Evolutionary conservation across 2,329 filamentous ascomycete genomes (phyloP).

Genomic region (Phaeophleospora eucalypticola): DNA sequence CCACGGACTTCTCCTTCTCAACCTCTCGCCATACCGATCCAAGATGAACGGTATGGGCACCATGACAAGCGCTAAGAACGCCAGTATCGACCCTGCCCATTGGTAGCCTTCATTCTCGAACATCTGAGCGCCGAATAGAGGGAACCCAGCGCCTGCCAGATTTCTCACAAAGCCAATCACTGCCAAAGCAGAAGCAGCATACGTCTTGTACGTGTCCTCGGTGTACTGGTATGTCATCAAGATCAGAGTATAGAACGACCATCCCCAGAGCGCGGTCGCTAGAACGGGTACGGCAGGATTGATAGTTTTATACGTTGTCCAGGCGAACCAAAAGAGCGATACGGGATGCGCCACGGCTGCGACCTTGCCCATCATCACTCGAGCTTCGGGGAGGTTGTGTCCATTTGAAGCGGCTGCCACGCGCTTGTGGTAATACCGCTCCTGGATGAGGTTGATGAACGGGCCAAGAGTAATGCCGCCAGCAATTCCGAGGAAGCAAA

Average conservation of each 20-base stretch:
- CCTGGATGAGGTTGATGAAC: slow-evolving; percentile 43
- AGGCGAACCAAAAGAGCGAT: slow-evolving; percentile 15
- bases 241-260: slow-evolving; percentile 47
- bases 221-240: slow-evolving; percentile 48
- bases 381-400: slow-evolving; percentile 10
- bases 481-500: slow-evolving; percentile 30
- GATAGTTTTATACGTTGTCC: slow-evolving; percentile 10
- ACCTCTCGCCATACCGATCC: slow-evolving; percentile 10
- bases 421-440: slow-evolving; percentile 37
- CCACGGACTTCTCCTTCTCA: slow-evolving; percentile 1
- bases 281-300: slow-evolving; percentile 41
- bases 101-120: slow-evolving; percentile 31
- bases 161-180: slow-evolving; percentile 37
- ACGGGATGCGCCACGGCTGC: slow-evolving; percentile 40
- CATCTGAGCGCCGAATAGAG: slow-evolving; percentile 38
- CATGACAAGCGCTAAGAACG: slow-evolving; percentile 31
- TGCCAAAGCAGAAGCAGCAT: slow-evolving; percentile 39
- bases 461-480: slow-evolving; percentile 41
- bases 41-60: slow-evolving; percentile 30
- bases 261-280: slow-evolving; percentile 47
- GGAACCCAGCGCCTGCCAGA: slow-evolving; percentile 35
- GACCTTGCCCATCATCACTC: slow-evolving; percentile 40
- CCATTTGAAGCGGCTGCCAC: neutral
- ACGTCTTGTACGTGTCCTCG: slow-evolving; percentile 46
- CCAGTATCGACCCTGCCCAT: slow-evolving; percentile 36